Evolutionary conservation across 2,329 filamentous ascomycete species (phyloP), one percentile per base, ranked within the genome.

Genomic region (Teratosphaeria epicoccoides): DNA sequence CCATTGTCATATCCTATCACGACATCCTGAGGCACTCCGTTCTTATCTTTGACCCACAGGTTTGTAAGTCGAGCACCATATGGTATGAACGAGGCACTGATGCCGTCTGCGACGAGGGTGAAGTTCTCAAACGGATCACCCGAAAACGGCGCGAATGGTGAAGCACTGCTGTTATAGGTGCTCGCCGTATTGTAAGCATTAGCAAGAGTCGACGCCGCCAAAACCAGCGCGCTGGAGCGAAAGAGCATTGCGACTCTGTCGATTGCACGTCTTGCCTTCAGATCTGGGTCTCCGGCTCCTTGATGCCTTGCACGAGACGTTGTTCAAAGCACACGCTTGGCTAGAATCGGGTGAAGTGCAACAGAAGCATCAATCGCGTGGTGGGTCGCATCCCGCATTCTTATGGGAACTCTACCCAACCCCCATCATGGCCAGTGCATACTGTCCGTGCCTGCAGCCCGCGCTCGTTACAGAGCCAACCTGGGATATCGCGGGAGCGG

Each of bases 1-100:
- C 58, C 77, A 73, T 54, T 70, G 57, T 78, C 76, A 50, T 76
- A 78, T 40, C 76, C 76, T 6, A 76, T 66, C 14, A 71, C 68
- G 26, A 78, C 68, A 59, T 78, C 76, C 59, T 76, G 75, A 12
- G 64, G 53, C 3, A 68, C 66, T 51, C 74, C 62, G 45, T 60
- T 52, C 53, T 59, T 59, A 58, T 64, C 61, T 37, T 59, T 57
- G 44, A 64, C 62, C 40, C 54, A 60, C 6, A 64, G 54, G 51
- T 59, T 62, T 14, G 62, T 65, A 46, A 65, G 24, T 22, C 61
- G 58, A 28, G 62, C 62, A 23, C 62, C 62, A 43, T 65, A 65
- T 20, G 61, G 61, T 28, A 64, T 64, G 54, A 64, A 64, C 5
- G 58, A 56, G 17, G 62, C 61, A 50, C 57, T 61, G 54, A 65